phyloP scores from a whole-genome alignment of 2,329 filamentous ascomycete genomes.

The Fusarium sp. region DNA sequence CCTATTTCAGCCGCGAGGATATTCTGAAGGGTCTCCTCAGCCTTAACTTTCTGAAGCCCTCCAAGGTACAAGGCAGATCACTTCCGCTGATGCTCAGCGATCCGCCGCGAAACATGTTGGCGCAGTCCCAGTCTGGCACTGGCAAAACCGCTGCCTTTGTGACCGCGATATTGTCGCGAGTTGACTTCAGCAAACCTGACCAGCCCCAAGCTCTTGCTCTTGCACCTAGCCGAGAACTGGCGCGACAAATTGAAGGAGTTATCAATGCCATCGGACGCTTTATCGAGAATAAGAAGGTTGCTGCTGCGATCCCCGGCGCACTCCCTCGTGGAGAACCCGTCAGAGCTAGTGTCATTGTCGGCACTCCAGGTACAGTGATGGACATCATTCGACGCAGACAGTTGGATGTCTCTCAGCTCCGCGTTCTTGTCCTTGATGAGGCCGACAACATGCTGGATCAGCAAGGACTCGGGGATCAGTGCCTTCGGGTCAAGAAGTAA shows the following conservation, averaged over 20 bases:
- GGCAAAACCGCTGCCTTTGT: constrained; percentile 98
- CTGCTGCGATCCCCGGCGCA: constrained; percentile 84
- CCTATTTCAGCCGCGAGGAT: constrained; percentile 50
- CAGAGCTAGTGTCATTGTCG: constrained; percentile 83
- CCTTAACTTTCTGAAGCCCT: constrained; percentile 93
- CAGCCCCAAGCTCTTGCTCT: constrained; percentile 88
- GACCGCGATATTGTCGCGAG: constrained; percentile 86
- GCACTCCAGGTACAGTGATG: constrained; percentile 92
- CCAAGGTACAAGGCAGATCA: constrained; percentile 96
- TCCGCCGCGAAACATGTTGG: constrained; percentile 94
- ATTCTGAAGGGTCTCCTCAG: constrained; percentile 81
- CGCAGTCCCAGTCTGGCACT: constrained; percentile 98
- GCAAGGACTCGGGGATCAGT: constrained; percentile 95
- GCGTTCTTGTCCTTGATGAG: constrained; percentile 91
- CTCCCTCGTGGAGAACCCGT: constrained; percentile 75
- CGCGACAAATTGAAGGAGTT: constrained; percentile 91
- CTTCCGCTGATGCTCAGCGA: constrained; percentile 87
- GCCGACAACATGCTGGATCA: constrained; percentile 99
- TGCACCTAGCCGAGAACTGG: constrained; percentile 92
- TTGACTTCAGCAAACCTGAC: constrained; percentile 76
- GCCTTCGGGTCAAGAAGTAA: constrained; percentile 86
- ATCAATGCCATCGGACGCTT: constrained; percentile 86
- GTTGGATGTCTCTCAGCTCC: constrained; percentile 77
- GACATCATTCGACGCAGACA: constrained; percentile 83
- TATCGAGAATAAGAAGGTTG: constrained; percentile 77